Evolutionary conservation across 306 rosid genomes (phyloP), one percentile per base, ranked within the genome.

Genomic region (Pterocarpus santalinus): DNA sequence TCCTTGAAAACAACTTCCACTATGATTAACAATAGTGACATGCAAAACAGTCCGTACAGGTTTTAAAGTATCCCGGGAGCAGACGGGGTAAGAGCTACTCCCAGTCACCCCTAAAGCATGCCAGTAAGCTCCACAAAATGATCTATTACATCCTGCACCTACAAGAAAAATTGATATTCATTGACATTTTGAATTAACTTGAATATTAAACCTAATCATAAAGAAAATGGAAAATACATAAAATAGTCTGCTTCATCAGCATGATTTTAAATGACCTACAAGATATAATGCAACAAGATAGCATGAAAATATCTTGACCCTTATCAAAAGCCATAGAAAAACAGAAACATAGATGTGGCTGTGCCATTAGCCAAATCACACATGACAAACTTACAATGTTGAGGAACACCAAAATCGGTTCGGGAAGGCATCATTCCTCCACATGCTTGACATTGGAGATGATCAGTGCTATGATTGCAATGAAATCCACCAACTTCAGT

Each of bases 401-500:
- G 99, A 75, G 97, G 91, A 78, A 88, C 82, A 63, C 63, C 66
- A 58, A 22, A 66, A 73, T 67, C 80, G 73, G 82, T 51, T n/a
- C 92, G 91, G 55, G 91, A 91, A 71, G 99, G 97, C 99, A 95
- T 95, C 97, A 91, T 88, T 88, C 97, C 99, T 87, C 97, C 94
- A 75, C 99, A 95, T 70, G 86, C 94, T 66, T 93, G 93, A 80
- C 99, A 95, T 88, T 89, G 97, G 47, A 95, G 86, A 89, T 95
- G 99, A 68, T 83, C 72, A 13, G 94, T 91, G 82, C 64, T 87
- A 12, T 16, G 79, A 73, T 85, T 82, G 91, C 99, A 93, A 55
- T 38, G 86, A 81, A 88, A 92, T 39, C 90, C 94, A 68, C 88
- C 95, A 82, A 69, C 79, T 83, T 83, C 92, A 73, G 89, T 69